phyloP scores from a whole-genome alignment of 805 yeast genomes.

The Pachysolen tannophilus region DNA sequence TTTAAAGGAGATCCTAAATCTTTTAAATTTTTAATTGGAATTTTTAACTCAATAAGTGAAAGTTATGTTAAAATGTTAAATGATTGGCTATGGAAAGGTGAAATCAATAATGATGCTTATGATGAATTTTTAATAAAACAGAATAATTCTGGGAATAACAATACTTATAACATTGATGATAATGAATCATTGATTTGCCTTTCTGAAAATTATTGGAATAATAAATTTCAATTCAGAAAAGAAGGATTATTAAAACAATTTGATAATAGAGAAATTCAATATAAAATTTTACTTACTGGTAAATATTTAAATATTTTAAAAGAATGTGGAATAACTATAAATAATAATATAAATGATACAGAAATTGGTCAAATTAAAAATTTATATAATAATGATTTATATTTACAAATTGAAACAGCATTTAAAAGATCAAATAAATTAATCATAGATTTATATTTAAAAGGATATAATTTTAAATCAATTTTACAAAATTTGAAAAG shows the following conservation, averaged over 20 bases:
- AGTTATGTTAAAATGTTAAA: constrained; percentile 64
- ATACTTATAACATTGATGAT: too few species aligned
- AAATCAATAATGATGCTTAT: constrained; percentile 67
- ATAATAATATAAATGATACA: constrained; percentile 13
- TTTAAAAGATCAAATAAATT: constrained; percentile 60
- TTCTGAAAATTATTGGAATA: constrained; percentile 63
- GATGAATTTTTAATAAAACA: constrained; percentile 74
- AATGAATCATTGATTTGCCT: constrained; percentile 12
- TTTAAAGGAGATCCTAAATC: constrained; percentile 62
- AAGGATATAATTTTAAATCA: constrained; percentile 47
- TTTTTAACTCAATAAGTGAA: constrained; percentile 52
- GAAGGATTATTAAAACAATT: constrained; percentile 74
- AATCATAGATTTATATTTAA: constrained; percentile 46
- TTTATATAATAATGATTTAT: constrained; percentile 29
- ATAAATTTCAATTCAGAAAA: constrained; percentile 61
- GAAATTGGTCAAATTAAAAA: constrained; percentile 21
- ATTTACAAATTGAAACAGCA: constrained; percentile 48
- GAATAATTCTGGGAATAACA: too few species aligned
- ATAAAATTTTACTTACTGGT: constrained; percentile 73
- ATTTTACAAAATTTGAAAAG: constrained; percentile 45
- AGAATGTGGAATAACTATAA: constrained; percentile 42
- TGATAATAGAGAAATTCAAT: constrained; percentile 40
- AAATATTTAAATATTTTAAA: constrained; percentile 70
- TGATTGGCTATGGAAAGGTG: constrained; percentile 74
- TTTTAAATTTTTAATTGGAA: constrained; percentile 36